These are phyloP conservation scores for Cruciata laevipes DNA, from an alignment of 257 asterid genomes.

Conservation along the genomic window DNA sequence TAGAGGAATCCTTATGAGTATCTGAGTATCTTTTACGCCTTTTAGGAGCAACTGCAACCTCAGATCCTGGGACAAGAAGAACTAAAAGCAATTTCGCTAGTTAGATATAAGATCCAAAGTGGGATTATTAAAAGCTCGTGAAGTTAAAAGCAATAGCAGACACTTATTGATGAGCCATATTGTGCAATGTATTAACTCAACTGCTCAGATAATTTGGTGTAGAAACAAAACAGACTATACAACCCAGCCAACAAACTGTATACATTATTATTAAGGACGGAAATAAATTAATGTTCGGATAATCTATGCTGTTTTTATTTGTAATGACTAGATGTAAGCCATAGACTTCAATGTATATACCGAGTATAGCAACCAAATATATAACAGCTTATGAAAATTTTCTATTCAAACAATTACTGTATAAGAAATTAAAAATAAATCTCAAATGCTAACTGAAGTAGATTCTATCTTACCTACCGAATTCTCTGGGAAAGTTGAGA, in stretches of 20 bases:
- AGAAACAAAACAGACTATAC: neutral
- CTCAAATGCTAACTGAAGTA: slow-evolving; percentile 8
- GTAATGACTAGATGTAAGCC: neutral
- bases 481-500: slow-evolving; percentile 70
- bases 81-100: slow-evolving; percentile 45
- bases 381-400: neutral
- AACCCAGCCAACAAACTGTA: neutral
- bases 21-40: slow-evolving; percentile 49
- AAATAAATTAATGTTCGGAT: neutral
- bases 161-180: neutral
- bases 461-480: slow-evolving; percentile 68
- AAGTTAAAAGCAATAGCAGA: neutral
- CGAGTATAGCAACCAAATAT: neutral
- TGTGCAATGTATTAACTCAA: neutral
- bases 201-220: neutral
- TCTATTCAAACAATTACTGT: neutral
- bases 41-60: slow-evolving; percentile 96
- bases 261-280: neutral
- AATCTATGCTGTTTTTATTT: neutral
- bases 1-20: slow-evolving; percentile 30
- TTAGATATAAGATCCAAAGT: slow-evolving; percentile 21
- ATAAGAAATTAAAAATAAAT: neutral
- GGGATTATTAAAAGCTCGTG: neutral
- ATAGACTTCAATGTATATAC: neutral
- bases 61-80: slow-evolving; percentile 92